Evolutionary conservation across 2,329 filamentous ascomycete species (phyloP).

Genomic region (Ascochyta rabiei): DNA sequence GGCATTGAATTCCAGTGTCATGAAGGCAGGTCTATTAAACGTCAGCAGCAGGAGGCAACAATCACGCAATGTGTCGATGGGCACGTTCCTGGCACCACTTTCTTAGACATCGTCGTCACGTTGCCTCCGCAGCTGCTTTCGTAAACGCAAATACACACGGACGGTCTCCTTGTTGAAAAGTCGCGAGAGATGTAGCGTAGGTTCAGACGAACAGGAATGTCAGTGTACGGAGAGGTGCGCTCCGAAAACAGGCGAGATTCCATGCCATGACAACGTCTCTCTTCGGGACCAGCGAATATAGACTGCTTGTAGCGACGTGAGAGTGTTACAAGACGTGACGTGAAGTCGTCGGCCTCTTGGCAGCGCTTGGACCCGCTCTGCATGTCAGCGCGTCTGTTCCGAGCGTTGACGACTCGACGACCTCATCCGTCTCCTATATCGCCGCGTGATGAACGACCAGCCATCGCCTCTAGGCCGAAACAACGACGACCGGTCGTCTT

Average conservation of each 20-base stretch:
- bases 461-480: conserved; percentile 20
- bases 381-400: conserved; percentile 8
- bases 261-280: too few species aligned
- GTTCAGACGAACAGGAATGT: too few species aligned
- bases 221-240: too few species aligned
- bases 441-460: conserved; percentile 34
- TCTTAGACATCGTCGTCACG: too few species aligned
- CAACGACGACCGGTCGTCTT: conserved; percentile 33
- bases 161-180: too few species aligned
- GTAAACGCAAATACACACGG: too few species aligned
- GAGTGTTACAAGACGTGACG: neutral
- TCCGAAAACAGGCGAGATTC: too few species aligned
- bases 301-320: too few species aligned
- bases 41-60: neutral
- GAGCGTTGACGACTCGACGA: conserved; percentile 1
- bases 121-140: too few species aligned
- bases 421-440: conserved; percentile 14
- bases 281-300: too few species aligned
- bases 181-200: too few species aligned
- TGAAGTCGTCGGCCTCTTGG: conserved; percentile 3
- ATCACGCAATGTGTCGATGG: neutral
- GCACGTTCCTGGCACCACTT: too few species aligned
- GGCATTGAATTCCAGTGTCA: neutral
- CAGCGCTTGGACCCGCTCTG: conserved; percentile 3
- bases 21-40: neutral